A percentile compares a stretch with the other conserved stretches of the same genome.
Conservation (phyloP, 495 filamentous ascomycete species). For the Rostrohypoxylon terebratum region DNA sequence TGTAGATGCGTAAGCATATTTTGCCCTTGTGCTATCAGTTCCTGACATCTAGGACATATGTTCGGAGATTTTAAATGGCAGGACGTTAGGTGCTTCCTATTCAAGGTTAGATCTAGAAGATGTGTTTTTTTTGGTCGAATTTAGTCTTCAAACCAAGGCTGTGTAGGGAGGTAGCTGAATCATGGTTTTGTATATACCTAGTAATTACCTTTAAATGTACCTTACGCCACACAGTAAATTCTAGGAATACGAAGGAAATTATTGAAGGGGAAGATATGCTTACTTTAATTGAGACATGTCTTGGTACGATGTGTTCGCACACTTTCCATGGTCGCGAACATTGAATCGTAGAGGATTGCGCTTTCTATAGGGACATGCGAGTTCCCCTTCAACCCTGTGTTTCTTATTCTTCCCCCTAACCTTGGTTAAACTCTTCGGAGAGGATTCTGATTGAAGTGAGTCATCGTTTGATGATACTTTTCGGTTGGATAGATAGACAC, state of each 20-base stretch:
- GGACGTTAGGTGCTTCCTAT: conserved; percentile 18
- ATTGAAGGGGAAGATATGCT: conserved; percentile 6
- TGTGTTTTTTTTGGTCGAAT: too few relatives aligned
- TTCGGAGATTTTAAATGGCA: not conserved
- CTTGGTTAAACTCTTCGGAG: conserved; percentile 1
- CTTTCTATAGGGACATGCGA: conserved; percentile 56
- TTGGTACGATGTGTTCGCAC: conserved; percentile 45
- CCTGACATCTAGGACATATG: conserved; percentile 4
- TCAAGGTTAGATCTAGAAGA: not conserved
- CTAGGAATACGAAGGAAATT: not conserved
- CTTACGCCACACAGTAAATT: too few relatives aligned
- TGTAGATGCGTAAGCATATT: conserved; percentile 2
- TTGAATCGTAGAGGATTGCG: conserved; percentile 55
- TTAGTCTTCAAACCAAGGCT: too few relatives aligned
- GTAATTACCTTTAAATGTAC: too few relatives aligned
- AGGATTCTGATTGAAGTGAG: not conserved
- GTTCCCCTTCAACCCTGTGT: not conserved
- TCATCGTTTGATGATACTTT: not conserved
- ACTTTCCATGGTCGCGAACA: conserved; percentile 48
- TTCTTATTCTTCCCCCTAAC: conserved; percentile 12
- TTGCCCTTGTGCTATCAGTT: not conserved
- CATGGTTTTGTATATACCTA: too few relatives aligned
- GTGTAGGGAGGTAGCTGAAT: too few relatives aligned
- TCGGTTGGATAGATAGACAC: not conserved
- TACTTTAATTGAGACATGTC: conserved; percentile 52